Base-by-base conservation (phyloP, 768 basidiomycete genomes). In the Boletus patriciae region DNA sequence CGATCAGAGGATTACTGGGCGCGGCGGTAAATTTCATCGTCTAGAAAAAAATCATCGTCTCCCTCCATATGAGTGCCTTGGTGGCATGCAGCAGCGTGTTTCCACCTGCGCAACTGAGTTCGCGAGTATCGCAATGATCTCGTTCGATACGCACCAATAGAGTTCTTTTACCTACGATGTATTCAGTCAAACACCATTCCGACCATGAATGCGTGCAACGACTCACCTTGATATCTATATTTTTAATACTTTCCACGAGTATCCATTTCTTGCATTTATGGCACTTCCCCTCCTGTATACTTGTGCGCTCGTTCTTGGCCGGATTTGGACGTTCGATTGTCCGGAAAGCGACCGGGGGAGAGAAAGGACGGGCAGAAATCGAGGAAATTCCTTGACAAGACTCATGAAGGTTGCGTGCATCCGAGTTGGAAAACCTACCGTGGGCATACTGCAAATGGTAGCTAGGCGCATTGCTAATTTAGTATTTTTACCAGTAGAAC, bases 381-480 rank as follows among this genome's bases (percentile, higher is more conserved):
- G 89, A 82, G 0, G 87, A 90, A 37, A 92, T 84, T 8, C 90
- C 90, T 90, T 49, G 46, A 49, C 13, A 52, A 41, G 54, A 59
- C 23, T 60, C 38, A 44, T 36, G 44, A 46, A 43, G 16, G 51
- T 18, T 38, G 45, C n/a, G 2, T 23, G 36, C 16, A 18, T 38
- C 3, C 13, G 52, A 16, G 27, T 36, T 12, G 25, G 34, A 9
- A 31, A 15, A 63, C 75, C 6, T 74, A 88, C 89, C 89, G 65
- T 92, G 89, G 3, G 80, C 77, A 58, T 90, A 90, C 64, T 91
- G 90, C 84, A 92, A 82, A 65, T 92, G 90, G 63, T 92, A 92
- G 68, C 89, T 92, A 46, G 36, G 40, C 19, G 33, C 33, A 38
- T 33, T 12, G 11, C n/a, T 42, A 34, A 43, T 58, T 59, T 51